A percentile compares a stretch with the other conserved stretches of the same genome.
Conservation (phyloP, 202 grass and related monocot genomes). For the Digitaria exilis region DNA sequence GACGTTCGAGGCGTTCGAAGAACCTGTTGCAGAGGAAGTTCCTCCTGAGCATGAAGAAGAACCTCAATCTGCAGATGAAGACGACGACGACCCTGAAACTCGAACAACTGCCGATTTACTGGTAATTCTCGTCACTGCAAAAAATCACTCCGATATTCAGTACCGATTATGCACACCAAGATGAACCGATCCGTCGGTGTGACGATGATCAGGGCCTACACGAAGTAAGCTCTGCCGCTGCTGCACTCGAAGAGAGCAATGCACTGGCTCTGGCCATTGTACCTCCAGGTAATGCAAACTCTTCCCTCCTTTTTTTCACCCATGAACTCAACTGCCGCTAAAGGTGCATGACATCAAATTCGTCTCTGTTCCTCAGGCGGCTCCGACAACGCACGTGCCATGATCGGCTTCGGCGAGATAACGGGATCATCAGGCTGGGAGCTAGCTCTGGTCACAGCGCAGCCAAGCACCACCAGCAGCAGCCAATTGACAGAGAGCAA, state of each 20-base stretch:
- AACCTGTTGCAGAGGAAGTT: constrained; percentile 42
- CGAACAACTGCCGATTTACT: constrained; percentile 44
- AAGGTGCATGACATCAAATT: not conserved
- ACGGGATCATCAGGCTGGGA: constrained; percentile 73
- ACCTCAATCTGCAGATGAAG: not conserved
- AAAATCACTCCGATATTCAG: not conserved
- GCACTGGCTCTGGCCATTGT: constrained; percentile 80
- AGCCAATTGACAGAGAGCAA: constrained; percentile 52
- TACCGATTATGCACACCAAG: not conserved
- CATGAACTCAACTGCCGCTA: not conserved
- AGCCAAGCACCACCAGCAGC: constrained; percentile 21
- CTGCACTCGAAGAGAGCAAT: constrained; percentile 72
- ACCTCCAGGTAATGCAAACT: constrained; percentile 54
- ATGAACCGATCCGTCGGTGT: constrained; percentile 7
- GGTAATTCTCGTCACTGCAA: not conserved
- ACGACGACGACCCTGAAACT: constrained; percentile 32
- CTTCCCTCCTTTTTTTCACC: no score
- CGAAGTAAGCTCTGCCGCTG: constrained; percentile 58
- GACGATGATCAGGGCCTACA: constrained; percentile 48
- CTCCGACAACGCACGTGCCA: constrained; percentile 19
- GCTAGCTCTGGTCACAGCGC: constrained; percentile 69
- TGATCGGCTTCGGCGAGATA: constrained; percentile 40
- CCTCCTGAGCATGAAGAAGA: constrained; percentile 35
- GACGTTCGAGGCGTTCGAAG: constrained; percentile 25
- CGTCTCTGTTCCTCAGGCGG: constrained; percentile 20